Conservation (phyloP, 345 rosid genomes). For the Eucalyptus sp. region DNA sequence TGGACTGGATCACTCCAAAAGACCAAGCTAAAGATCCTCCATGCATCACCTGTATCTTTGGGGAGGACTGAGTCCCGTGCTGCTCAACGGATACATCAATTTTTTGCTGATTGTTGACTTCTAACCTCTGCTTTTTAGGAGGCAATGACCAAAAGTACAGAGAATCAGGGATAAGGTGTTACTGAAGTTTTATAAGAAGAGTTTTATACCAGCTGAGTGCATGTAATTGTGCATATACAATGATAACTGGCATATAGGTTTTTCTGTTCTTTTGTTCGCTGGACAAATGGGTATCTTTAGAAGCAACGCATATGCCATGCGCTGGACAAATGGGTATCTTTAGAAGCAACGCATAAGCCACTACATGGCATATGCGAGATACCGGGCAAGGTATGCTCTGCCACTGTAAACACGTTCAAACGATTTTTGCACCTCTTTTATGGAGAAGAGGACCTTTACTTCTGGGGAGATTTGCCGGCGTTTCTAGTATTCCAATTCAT, state of each 20-base stretch:
- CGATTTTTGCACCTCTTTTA: background rate
- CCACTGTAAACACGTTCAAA: background rate
- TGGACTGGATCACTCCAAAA: conserved; percentile 11
- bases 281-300: background rate
- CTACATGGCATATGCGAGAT: background rate
- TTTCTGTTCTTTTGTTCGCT: background rate
- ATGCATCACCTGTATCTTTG: conserved; percentile 17
- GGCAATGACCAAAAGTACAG: background rate
- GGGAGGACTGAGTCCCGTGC: conserved; percentile 4
- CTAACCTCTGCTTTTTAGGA: background rate
- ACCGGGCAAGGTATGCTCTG: background rate
- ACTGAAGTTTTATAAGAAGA: background rate
- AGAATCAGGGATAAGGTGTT: background rate
- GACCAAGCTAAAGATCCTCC: conserved; percentile 14
- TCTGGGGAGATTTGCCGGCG: background rate
- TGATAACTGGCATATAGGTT: background rate
- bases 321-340: background rate
- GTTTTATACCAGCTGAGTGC: background rate
- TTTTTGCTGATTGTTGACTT: background rate
- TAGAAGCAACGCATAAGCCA: background rate
- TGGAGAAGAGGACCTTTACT: background rate
- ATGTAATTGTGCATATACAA: background rate
- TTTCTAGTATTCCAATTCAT: background rate
- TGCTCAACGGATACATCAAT: background rate
- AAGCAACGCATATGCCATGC: too few species aligned